Percentiles rank a stretch among this genome's conserved stretches.
Evolutionary conservation across 345 rosid genomes (phyloP).

Genomic region (Aethionema arabicum): DNA sequence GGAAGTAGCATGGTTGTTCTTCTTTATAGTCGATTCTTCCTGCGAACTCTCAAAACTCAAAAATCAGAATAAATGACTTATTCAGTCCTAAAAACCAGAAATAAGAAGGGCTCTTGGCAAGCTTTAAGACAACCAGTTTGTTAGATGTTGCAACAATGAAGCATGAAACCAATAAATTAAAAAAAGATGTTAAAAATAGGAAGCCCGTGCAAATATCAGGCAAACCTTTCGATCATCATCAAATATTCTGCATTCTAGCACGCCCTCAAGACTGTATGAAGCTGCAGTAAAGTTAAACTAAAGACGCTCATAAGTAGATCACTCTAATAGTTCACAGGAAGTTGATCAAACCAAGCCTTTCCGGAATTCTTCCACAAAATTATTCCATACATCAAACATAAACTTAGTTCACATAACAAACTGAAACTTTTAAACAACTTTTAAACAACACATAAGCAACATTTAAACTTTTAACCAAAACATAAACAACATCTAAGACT

Average conservation of each 20-base stretch:
- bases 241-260: conserved; percentile 80
- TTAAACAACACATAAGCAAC: no score
- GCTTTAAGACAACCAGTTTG: conserved; percentile 81
- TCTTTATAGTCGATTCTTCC: conserved; percentile 45
- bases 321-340: not conserved
- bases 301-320: conserved; percentile 1
- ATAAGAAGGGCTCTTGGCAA: conserved; percentile 48
- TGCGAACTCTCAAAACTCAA: conserved; percentile 35
- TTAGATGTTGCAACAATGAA: not conserved
- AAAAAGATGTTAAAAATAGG: not conserved
- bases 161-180: not conserved
- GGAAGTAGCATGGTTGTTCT: conserved; percentile 71
- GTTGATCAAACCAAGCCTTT: conserved; percentile 56
- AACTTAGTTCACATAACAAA: no score
- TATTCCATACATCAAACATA: no score
- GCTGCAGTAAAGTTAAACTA: conserved; percentile 42
- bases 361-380: conserved; percentile 82
- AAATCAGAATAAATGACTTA: conserved; percentile 12
- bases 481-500: no score
- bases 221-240: conserved; percentile 71
- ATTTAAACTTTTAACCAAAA: no score
- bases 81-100: not conserved
- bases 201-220: not conserved
- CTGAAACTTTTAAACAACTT: no score
- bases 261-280: conserved; percentile 99